phyloP scores from a whole-genome alignment of 1,284 basidiomycete genomes.

The Hymenochaete sp. region DNA sequence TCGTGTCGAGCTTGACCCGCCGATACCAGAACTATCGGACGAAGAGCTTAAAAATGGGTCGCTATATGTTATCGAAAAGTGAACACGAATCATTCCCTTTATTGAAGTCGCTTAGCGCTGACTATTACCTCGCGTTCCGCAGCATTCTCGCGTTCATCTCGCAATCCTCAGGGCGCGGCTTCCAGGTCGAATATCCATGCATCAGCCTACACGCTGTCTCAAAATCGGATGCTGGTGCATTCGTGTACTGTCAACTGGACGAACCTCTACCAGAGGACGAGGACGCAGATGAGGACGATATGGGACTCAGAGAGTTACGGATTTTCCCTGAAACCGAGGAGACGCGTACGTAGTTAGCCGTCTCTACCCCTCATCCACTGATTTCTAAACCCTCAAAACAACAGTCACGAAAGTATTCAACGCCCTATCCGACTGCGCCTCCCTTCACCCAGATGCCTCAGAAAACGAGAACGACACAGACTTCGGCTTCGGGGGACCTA shows the following conservation, averaged over 20 bases:
- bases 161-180: constrained; percentile 48
- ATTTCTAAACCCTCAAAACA: constrained; percentile 5
- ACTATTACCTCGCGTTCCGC: constrained; percentile 1
- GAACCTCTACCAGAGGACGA: constrained; percentile 36
- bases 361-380: constrained; percentile 11
- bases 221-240: constrained; percentile 50
- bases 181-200: constrained; percentile 74
- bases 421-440: constrained; percentile 80
- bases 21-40: constrained; percentile 23
- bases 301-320: constrained; percentile 66
- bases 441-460: constrained; percentile 75
- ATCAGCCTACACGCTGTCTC: constrained; percentile 88
- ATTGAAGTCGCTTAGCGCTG: not conserved
- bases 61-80: constrained; percentile 40
- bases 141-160: constrained; percentile 77
- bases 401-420: constrained; percentile 85
- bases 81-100: not conserved
- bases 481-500: constrained; percentile 42
- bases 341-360: constrained; percentile 44
- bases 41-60: constrained; percentile 28
- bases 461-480: constrained; percentile 30
- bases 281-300: constrained; percentile 40
- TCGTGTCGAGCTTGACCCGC: constrained; percentile 30
- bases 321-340: constrained; percentile 54
- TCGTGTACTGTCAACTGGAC: constrained; percentile 86